Base-by-base conservation (phyloP, 371 early-diverging fungal genomes). In the Syncephalastrum racemosum region DNA sequence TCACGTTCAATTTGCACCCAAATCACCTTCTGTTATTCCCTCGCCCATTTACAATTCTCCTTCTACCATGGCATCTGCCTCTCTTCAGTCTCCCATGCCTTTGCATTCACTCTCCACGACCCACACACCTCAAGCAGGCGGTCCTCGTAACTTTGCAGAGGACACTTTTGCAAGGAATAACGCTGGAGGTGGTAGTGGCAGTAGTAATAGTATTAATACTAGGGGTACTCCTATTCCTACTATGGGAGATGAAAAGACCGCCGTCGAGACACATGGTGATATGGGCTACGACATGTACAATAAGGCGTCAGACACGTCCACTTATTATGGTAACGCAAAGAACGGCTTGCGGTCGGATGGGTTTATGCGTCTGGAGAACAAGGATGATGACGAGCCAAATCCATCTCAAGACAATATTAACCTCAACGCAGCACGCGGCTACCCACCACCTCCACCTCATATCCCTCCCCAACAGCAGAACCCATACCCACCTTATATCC, bases 1-100 rank as follows among this genome's bases (percentile, higher is more conserved):
- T 25, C 65, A 65, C 50, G 60, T 60, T 7, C 56, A 57, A 25
- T 67, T 67, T 41, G 57, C 67, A 8, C 54, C 46, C 13, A 59
- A 60, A 25, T 59, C 63, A 23, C 63, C 67, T 3, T 57, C 63
- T 23, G 56, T 60, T 16, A 63, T 60, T 22, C 63, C 61, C 27
- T 51, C 56, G 8, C 60, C 60, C 24, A 46, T 58, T 4, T 54
- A 60, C 10, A 44, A 46, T n/a, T 55, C 52, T 1, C 54, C 44
- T 18, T 44, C 53, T 25, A n/a, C 20, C 27, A 40, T 53, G 13
- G 20, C 55, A 5, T 49, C 51, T 8, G n/a, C 51, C 19, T 41
- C 42, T n/a, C 50, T 44, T 14, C 39, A 46, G n/a, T 44, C 50
- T 2, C 58, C 58, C 5, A 52, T 46, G 25, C 59, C 59, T 25